Evolutionary conservation across 306 rosid species (phyloP), one percentile per base, ranked within the genome.

Genomic region (Mimosa pudica): DNA sequence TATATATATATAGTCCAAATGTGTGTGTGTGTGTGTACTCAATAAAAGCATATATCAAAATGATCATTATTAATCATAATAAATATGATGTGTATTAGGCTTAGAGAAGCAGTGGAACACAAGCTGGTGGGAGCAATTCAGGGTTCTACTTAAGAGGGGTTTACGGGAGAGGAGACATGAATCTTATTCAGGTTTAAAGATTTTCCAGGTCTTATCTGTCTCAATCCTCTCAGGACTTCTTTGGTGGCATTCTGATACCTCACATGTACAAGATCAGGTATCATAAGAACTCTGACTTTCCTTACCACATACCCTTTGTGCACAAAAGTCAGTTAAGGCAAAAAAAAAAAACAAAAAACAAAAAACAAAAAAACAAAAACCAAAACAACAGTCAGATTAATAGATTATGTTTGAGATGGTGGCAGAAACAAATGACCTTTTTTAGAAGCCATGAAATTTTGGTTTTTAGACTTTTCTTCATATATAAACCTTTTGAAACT

Each of bases 251-350:
- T 88, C 95, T 71, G 87, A 89, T 81, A 76, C 87, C 60, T 86
- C 95, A 41, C 90, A 89, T 76, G 54, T 94, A 61, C 98, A 92
- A 85, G 98, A 94, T 84, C 97, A 90, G 96, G 97, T 90, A 82
- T 45, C 20, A 32, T 66, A 45, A 82, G 2, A 55, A n/a, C 30
- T 55, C 24, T 0, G 0, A 55, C 7, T 24, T 24, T 10, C 5
- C 12, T 60, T 52, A 8, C 14, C 16, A 10, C 35, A 30, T 38
- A 32, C 16, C 41, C 42, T 33, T 14, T 51, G 8, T 51, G 17
- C 7, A 12, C 57, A 51, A 51, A 14, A 4, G 57, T 14, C 17
- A 51, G 7, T 11, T 51, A n/a, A 51, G 6, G 16, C n/a, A 0
- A 0, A 51, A 51, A 51, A 51, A 14, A 5, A 38, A 38, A 38